Percentiles rank a stretch among this genome's conserved stretches.
Evolutionary conservation across 2,329 filamentous ascomycete species (phyloP).

Genomic region (Colletotrichum costaricense): DNA sequence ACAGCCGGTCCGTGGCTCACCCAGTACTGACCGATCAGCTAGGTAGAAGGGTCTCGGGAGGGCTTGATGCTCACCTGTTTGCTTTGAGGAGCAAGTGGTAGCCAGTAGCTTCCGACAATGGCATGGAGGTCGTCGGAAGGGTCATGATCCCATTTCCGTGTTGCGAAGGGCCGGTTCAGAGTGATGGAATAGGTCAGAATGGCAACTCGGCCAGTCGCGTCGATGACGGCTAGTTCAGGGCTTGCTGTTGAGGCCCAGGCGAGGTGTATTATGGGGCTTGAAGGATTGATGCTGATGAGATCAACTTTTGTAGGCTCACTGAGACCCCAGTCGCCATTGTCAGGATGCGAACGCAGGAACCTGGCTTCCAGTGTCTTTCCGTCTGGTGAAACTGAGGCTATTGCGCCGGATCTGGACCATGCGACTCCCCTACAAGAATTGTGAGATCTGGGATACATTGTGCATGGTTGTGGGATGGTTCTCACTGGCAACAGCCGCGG

Average conservation of each 20-base stretch:
- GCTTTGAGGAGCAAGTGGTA: constrained; percentile 67
- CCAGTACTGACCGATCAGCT: constrained; percentile 48
- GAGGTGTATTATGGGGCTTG: constrained; percentile 80
- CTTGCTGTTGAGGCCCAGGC: constrained; percentile 80
- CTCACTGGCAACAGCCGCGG: constrained; percentile 85
- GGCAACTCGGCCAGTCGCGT: constrained; percentile 80
- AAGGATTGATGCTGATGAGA: constrained; percentile 71
- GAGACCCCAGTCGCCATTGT: constrained; percentile 80
- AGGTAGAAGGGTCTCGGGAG: constrained; percentile 24
- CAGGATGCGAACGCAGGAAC: constrained; percentile 75
- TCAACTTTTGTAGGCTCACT: constrained; percentile 75
- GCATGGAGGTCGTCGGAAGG: constrained; percentile 78
- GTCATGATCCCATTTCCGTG: constrained; percentile 74
- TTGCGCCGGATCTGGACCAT: constrained; percentile 89
- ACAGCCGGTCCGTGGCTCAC: constrained; percentile 70
- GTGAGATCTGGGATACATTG: constrained; percentile 7
- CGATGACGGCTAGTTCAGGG: constrained; percentile 85
- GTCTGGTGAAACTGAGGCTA: constrained; percentile 82
- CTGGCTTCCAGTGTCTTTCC: constrained; percentile 78
- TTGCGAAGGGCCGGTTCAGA: constrained; percentile 76
- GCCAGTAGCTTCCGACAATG: constrained; percentile 88
- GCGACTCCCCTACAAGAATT: constrained; percentile 74
- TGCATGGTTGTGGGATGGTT: background rate
- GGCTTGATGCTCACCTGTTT: constrained; percentile 48
- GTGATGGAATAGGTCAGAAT: constrained; percentile 78